These are phyloP conservation scores for Stropharia rugosoannulata DNA, from an alignment of 768 basidiomycete species.

Conservation along the genomic window DNA sequence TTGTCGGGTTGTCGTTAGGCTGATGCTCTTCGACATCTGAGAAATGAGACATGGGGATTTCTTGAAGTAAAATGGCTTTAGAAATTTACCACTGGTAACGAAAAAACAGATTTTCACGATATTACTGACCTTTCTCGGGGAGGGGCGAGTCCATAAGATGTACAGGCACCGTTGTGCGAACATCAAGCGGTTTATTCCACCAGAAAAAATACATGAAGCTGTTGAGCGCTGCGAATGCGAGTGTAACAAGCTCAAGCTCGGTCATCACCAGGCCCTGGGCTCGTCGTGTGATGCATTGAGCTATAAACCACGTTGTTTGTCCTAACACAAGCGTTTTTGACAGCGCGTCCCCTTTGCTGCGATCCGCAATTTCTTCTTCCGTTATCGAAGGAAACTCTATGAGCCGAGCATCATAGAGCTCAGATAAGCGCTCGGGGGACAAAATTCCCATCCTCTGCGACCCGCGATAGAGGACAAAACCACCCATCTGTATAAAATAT, in stretches of 20 bases:
- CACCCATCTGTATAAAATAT: constrained; percentile 3
- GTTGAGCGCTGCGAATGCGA: not conserved
- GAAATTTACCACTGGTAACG: too few species aligned
- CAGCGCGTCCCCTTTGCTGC: not conserved
- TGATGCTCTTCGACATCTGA: not conserved
- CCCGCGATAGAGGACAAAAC: not conserved
- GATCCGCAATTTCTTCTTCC: not conserved
- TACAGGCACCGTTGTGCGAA: not conserved
- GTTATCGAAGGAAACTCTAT: not conserved
- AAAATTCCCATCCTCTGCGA: not conserved
- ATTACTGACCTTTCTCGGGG: not conserved
- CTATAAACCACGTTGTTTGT: constrained; percentile 1
- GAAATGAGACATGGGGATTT: not conserved
- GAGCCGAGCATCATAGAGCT: not conserved
- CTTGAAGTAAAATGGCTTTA: not conserved
- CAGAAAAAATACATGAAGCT: constrained; percentile 6
- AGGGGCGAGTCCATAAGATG: not conserved
- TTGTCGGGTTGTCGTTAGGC: too few species aligned
- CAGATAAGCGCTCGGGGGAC: not conserved
- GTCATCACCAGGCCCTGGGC: not conserved
- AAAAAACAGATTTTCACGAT: not conserved
- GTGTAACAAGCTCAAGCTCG: not conserved
- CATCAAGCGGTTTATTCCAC: constrained; percentile 4
- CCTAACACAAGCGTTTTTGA: not conserved
- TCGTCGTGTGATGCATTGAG: not conserved